Percentiles rank a stretch among this genome's conserved stretches.
These are phyloP conservation scores for Begonia loranthoides DNA, from an alignment of 306 rosid species.

Conservation along the genomic window DNA sequence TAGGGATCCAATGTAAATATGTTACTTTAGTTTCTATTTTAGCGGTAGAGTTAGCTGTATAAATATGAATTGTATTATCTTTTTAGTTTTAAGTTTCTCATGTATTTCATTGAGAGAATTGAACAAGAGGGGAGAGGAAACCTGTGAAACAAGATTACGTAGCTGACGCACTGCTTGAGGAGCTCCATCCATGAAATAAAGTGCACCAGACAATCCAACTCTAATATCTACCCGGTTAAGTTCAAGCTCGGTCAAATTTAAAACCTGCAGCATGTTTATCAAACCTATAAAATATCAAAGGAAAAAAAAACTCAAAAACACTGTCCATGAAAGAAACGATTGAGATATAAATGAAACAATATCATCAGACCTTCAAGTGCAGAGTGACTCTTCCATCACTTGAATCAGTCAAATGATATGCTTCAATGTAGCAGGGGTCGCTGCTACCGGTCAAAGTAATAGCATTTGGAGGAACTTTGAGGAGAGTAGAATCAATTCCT, in stretches of 20 bases:
- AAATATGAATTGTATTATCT: too few species aligned
- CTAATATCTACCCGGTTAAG: constrained; percentile 92
- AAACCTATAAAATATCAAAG: neutral
- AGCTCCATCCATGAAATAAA: constrained; percentile 94
- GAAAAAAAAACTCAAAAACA: neutral
- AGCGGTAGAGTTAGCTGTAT: too few species aligned
- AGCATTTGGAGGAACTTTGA: constrained; percentile 95
- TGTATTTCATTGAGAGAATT: too few species aligned
- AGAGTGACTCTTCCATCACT: constrained; percentile 81
- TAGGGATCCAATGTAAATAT: too few species aligned
- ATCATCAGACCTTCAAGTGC: constrained; percentile 78
- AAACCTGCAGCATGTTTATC: constrained; percentile 49
- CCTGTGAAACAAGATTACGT: constrained; percentile 98
- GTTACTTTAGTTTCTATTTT: too few species aligned
- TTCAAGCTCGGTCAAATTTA: constrained; percentile 92
- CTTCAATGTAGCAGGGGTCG: constrained; percentile 97
- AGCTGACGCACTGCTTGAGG: constrained; percentile 96
- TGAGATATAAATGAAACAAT: neutral
- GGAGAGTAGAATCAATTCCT: constrained; percentile 80
- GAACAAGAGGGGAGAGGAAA: constrained; percentile 21
- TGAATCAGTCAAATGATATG: constrained; percentile 89
- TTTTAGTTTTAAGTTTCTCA: too few species aligned
- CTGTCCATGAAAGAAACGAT: neutral
- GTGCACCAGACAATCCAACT: constrained; percentile 85
- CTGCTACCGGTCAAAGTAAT: constrained; percentile 92